Evolutionary conservation across 768 basidiomycete genomes (phyloP).

Genomic region (Thelephora ganbajun): DNA sequence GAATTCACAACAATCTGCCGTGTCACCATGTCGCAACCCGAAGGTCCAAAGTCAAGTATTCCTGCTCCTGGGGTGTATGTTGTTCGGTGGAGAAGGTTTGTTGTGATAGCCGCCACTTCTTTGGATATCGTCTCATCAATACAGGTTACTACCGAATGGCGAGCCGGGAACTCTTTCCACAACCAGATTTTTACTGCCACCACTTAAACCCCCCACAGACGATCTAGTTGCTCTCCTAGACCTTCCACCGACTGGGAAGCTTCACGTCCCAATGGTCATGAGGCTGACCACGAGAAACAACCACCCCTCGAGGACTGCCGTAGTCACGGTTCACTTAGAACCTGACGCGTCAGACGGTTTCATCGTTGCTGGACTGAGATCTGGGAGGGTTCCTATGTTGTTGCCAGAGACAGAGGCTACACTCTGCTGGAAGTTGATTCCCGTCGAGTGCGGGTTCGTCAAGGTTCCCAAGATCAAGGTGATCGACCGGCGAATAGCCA

Average conservation of each 20-base stretch:
- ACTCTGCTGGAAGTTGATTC: constrained; percentile 54
- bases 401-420: constrained; percentile 58
- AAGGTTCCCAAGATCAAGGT: constrained; percentile 50
- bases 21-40: constrained; percentile 30
- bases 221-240: constrained; percentile 52
- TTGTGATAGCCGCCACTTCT: constrained; percentile 1
- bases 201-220: constrained; percentile 44
- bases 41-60: constrained; percentile 24
- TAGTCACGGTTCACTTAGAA: constrained; percentile 61
- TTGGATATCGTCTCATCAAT: background rate
- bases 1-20: constrained; percentile 44
- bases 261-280: constrained; percentile 49
- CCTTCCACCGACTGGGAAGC: constrained; percentile 43
- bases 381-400: constrained; percentile 54
- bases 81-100: constrained; percentile 51
- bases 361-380: constrained; percentile 64
- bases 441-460: constrained; percentile 61
- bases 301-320: constrained; percentile 48
- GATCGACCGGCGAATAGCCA: constrained; percentile 30
- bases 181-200: constrained; percentile 45
- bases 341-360: constrained; percentile 57
- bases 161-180: constrained; percentile 29
- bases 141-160: constrained; percentile 33
- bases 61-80: constrained; percentile 44
- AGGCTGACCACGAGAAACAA: constrained; percentile 51